Conservation (phyloP, 2,329 filamentous ascomycete genomes). For the Bimuria novae-zelandiae region DNA sequence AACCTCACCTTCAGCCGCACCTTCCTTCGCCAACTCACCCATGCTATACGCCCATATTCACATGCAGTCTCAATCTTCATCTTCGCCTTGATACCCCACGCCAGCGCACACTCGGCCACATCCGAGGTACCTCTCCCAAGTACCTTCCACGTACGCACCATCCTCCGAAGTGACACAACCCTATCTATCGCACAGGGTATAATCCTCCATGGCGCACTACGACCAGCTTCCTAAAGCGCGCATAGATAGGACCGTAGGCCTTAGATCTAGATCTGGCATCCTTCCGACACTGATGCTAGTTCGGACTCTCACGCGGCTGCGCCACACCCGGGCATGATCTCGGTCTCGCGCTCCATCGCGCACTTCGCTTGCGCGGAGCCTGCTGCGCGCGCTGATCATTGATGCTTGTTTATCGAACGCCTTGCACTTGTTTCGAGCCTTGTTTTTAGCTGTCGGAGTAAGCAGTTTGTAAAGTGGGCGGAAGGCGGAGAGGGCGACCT, state of each 20-base stretch:
- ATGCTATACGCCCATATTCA: neutral
- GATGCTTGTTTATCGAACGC: neutral
- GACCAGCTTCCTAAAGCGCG: neutral
- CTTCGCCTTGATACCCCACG: neutral
- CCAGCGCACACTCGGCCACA: neutral
- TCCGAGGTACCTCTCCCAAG: neutral
- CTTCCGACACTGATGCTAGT: constrained; percentile 2
- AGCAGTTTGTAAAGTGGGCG: neutral
- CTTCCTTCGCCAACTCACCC: neutral
- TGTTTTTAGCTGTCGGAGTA: neutral
- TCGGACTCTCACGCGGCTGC: constrained; percentile 2
- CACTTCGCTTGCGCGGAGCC: neutral
- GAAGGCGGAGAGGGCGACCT: neutral
- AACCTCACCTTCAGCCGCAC: neutral
- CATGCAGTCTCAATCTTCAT: neutral
- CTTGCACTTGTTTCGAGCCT: neutral
- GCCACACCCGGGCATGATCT: neutral
- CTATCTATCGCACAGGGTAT: neutral
- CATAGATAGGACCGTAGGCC: neutral
- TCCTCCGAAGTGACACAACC: neutral
- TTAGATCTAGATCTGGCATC: neutral
- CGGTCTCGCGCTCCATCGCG: neutral
- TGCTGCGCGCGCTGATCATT: neutral
- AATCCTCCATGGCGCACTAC: neutral
- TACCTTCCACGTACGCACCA: neutral